A percentile compares a stretch with the other conserved stretches of the same genome.
These are phyloP conservation scores for Ogataea degrootiae DNA, from an alignment of 805 yeast species.

Conservation along the genomic window DNA sequence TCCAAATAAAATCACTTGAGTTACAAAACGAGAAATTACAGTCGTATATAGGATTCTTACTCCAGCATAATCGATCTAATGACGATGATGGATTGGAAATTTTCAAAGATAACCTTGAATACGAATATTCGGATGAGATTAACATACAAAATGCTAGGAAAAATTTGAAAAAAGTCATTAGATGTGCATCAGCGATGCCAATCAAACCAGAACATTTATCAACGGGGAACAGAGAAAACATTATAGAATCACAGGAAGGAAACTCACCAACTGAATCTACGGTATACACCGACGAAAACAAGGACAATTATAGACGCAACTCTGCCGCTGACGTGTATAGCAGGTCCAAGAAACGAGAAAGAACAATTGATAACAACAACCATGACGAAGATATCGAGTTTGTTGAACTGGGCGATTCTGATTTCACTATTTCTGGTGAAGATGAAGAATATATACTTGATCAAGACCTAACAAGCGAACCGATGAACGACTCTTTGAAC, in stretches of 20 bases:
- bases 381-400: conserved; percentile 22
- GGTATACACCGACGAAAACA: neutral
- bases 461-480: neutral
- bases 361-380: conserved; percentile 7
- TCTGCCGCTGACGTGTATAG: neutral
- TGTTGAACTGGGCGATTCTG: conserved; percentile 28
- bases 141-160: conserved; percentile 45
- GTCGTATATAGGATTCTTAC: conserved; percentile 52
- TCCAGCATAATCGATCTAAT: conserved; percentile 35
- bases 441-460: conserved; percentile 5
- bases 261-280: neutral
- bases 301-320: neutral
- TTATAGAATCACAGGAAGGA: neutral
- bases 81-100: conserved; percentile 22
- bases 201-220: conserved; percentile 18
- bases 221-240: conserved; percentile 1
- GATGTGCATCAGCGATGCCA: conserved; percentile 31
- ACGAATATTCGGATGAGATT: conserved; percentile 50
- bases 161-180: conserved; percentile 31
- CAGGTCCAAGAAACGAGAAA: neutral
- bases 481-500: conserved; percentile 21
- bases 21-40: conserved; percentile 52
- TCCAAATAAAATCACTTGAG: conserved; percentile 49
- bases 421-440: conserved; percentile 17
- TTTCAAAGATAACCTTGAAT: conserved; percentile 19